Conservation (phyloP, 495 filamentous ascomycete species). For the Aspergillus diversus region DNA sequence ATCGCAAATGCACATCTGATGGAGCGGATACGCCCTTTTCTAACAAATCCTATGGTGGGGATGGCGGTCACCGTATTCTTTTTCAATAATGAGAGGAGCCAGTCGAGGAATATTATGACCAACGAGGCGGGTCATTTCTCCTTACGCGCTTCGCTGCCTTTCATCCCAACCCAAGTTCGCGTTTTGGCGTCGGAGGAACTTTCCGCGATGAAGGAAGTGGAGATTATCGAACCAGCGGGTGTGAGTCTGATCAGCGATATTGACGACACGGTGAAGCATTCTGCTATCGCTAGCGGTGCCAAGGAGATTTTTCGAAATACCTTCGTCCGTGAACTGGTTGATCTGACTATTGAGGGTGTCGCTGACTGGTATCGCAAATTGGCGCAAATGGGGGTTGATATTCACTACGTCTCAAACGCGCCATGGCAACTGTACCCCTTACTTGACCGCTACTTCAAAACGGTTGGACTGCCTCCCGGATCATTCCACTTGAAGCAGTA, state of each 20-base stretch:
- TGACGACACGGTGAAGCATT: constrained; percentile 97
- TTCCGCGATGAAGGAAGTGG: constrained; percentile 74
- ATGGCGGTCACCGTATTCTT: constrained; percentile 88
- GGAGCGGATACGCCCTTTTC: constrained; percentile 83
- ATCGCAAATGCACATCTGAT: constrained; percentile 85
- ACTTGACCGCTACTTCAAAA: constrained; percentile 77
- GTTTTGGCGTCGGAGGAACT: constrained; percentile 86
- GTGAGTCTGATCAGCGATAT: constrained; percentile 96
- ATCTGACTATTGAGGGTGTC: constrained; percentile 84
- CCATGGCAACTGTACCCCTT: constrained; percentile 96
- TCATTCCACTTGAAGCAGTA: constrained; percentile 96
- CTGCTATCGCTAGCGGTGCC: constrained; percentile 81
- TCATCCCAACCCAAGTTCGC: constrained; percentile 85
- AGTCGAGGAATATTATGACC: constrained; percentile 77
- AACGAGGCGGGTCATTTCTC: constrained; percentile 87
- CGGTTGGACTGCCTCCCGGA: constrained; percentile 79
- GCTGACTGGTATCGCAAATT: constrained; percentile 83
- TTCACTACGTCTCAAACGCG: constrained; percentile 93
- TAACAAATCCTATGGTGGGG: constrained; percentile 75
- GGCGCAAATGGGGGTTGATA: constrained; percentile 74
- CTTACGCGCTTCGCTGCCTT: constrained; percentile 76
- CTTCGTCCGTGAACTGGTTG: constrained; percentile 81
- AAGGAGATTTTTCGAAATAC: constrained; percentile 95
- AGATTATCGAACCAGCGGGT: constrained; percentile 76
- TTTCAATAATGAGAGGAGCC: constrained; percentile 78